phyloP scores from a whole-genome alignment of 2,329 filamentous ascomycete genomes.

The Aureobasidium musti region DNA sequence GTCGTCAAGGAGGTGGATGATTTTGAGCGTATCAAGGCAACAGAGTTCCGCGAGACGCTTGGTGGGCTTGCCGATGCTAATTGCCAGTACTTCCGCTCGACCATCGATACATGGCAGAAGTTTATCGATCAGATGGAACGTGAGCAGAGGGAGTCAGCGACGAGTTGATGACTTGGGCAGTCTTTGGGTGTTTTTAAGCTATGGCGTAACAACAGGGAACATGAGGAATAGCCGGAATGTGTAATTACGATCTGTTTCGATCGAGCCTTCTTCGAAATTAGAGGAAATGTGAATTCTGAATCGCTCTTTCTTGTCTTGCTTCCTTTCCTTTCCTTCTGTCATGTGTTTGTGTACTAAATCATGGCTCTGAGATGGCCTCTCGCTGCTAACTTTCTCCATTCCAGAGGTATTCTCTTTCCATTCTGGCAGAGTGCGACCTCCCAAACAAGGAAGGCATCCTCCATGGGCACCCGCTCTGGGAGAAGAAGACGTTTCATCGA shows the following conservation, averaged over 20 bases:
- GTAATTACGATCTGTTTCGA: slow-evolving; percentile 10
- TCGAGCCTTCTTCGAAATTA: not conserved
- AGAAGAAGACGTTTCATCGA: no score
- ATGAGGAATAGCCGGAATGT: slow-evolving; percentile 1
- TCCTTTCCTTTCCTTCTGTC: not conserved
- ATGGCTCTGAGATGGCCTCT: not conserved
- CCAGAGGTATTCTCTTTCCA: no score
- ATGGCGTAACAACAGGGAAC: not conserved
- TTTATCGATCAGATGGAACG: slow-evolving; percentile 88
- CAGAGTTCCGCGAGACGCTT: slow-evolving; percentile 87
- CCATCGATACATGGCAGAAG: slow-evolving; percentile 80
- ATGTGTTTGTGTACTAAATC: not conserved
- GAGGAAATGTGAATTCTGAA: slow-evolving; percentile 3
- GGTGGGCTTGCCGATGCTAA: slow-evolving; percentile 82
- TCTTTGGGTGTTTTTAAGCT: not conserved
- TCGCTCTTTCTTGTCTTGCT: not conserved
- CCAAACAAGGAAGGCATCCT: no score
- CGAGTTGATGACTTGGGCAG: not conserved
- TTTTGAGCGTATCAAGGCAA: slow-evolving; percentile 94
- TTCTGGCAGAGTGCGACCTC: no score
- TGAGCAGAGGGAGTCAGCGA: slow-evolving; percentile 48
- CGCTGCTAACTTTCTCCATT: not conserved
- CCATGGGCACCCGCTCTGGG: no score
- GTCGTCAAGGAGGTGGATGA: slow-evolving; percentile 89
- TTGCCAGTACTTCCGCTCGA: slow-evolving; percentile 79